Percentiles rank a stretch among this genome's conserved stretches.
These are phyloP conservation scores for Asparagopsis taxiformis DNA, from an alignment of 31 red algal species.

Conservation along the genomic window DNA sequence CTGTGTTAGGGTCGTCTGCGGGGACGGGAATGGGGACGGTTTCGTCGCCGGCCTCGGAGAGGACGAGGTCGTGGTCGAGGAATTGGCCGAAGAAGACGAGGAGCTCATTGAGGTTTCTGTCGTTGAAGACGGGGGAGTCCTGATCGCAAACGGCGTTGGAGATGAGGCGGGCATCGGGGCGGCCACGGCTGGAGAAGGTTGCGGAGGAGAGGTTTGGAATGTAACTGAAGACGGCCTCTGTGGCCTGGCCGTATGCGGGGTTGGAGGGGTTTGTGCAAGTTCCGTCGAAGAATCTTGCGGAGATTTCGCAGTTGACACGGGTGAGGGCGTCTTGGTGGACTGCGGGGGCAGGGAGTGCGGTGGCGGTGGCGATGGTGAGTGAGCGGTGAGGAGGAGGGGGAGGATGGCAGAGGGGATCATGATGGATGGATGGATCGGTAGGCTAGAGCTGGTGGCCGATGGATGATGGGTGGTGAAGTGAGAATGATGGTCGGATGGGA, in stretches of 20 bases:
- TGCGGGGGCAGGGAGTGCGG: too few relatives aligned
- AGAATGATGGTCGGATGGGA: too few relatives aligned
- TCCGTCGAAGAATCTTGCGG: neutral
- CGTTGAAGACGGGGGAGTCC: neutral
- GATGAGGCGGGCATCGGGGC: slow-evolving; percentile 4
- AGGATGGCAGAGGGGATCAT: too few relatives aligned
- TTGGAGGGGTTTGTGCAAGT: neutral
- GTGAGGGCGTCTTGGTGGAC: too few relatives aligned
- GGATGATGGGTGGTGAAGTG: too few relatives aligned
- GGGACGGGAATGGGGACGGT: neutral
- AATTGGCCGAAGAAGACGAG: neutral
- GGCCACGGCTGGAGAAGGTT: neutral
- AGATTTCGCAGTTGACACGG: neutral
- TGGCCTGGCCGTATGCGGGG: neutral
- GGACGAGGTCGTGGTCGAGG: slow-evolving; percentile 16
- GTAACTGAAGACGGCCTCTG: neutral
- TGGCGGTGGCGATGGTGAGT: too few relatives aligned
- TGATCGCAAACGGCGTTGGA: neutral
- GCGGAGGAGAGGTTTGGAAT: neutral
- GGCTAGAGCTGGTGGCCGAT: too few relatives aligned
- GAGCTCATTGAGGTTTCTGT: slow-evolving; percentile 12
- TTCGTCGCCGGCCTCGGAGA: neutral
- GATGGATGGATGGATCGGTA: too few relatives aligned
- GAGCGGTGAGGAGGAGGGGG: too few relatives aligned
- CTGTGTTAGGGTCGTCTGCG: neutral